A percentile compares a stretch with the other conserved stretches of the same genome.
phyloP scores from a whole-genome alignment of 495 filamentous ascomycete species.

The Geopyxis carbonaria region DNA sequence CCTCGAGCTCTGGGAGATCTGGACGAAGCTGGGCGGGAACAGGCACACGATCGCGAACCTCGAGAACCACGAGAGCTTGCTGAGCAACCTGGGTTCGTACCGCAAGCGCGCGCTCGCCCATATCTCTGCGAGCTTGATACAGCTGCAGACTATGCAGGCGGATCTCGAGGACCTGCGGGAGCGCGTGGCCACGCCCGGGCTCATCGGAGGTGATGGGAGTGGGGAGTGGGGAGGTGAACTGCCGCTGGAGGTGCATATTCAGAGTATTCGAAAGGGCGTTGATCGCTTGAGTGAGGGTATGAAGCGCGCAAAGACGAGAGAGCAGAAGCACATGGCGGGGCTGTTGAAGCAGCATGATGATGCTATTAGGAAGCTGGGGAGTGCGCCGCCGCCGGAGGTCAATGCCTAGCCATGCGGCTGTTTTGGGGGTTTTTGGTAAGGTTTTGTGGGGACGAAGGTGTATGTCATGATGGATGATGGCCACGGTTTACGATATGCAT shows the following conservation, averaged over 20 bases:
- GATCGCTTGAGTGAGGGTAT: conserved; percentile 5
- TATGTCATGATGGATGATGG: too few relatives aligned
- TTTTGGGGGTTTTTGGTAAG: too few relatives aligned
- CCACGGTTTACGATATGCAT: too few relatives aligned
- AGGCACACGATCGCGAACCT: conserved; percentile 36
- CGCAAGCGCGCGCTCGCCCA: conserved; percentile 41
- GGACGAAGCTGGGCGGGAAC: conserved; percentile 56
- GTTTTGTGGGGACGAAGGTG: too few relatives aligned
- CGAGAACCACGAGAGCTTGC: conserved; percentile 38
- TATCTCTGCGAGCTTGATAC: conserved; percentile 41
- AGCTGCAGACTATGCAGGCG: conserved; percentile 47
- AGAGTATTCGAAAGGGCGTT: conserved; percentile 4
- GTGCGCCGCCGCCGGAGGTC: too few relatives aligned
- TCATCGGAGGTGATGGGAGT: conserved; percentile 32
- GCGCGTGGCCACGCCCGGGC: conserved; percentile 42
- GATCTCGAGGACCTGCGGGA: conserved; percentile 52
- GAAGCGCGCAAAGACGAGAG: conserved; percentile 20
- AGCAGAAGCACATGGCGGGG: conserved; percentile 42
- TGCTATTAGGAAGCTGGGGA: too few relatives aligned
- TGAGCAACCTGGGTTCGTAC: conserved; percentile 41
- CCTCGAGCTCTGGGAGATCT: conserved; percentile 34
- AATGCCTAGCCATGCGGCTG: too few relatives aligned
- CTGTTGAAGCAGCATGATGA: too few relatives aligned
- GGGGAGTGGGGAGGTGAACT: conserved; percentile 25
- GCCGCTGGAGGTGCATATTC: conserved; percentile 1